phyloP scores from a whole-genome alignment of 129 eudicot species.

The Erigeron canadensis region DNA sequence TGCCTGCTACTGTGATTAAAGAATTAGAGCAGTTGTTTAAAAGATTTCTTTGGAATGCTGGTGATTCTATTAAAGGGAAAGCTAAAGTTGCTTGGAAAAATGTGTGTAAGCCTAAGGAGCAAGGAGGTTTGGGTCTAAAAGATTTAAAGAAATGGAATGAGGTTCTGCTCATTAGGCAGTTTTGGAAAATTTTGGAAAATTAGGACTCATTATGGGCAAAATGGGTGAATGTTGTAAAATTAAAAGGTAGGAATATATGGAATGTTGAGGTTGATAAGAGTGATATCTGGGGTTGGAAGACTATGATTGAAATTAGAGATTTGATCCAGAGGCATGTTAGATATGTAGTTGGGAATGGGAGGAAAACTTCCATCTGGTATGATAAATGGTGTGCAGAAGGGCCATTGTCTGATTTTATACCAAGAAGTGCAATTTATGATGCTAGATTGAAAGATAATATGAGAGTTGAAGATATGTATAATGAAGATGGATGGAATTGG shows the following conservation, averaged over 20 bases:
- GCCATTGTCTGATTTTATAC: background rate
- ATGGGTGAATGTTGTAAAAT: background rate
- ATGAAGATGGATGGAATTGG: too few relatives aligned
- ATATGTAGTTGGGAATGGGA: background rate
- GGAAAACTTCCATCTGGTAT: background rate
- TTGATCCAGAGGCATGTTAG: background rate
- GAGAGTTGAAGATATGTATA: background rate
- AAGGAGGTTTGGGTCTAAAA: too few relatives aligned
- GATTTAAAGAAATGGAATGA: too few relatives aligned
- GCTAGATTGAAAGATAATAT: background rate
- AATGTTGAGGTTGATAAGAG: background rate
- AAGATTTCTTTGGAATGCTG: background rate
- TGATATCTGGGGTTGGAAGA: background rate
- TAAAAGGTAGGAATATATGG: background rate
- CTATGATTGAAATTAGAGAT: background rate
- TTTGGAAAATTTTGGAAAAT: too few relatives aligned
- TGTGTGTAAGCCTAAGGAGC: too few relatives aligned
- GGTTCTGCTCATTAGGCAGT: too few relatives aligned
- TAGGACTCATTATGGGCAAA: background rate
- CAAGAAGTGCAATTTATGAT: background rate
- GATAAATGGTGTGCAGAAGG: background rate
- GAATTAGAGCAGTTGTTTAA: background rate
- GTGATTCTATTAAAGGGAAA: too few relatives aligned
- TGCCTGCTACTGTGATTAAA: background rate
- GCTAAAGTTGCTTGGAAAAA: too few relatives aligned